A percentile compares a stretch with the other conserved stretches of the same genome.
Evolutionary conservation across 805 yeast species (phyloP).

Genomic region (Yarrowia hollandica): DNA sequence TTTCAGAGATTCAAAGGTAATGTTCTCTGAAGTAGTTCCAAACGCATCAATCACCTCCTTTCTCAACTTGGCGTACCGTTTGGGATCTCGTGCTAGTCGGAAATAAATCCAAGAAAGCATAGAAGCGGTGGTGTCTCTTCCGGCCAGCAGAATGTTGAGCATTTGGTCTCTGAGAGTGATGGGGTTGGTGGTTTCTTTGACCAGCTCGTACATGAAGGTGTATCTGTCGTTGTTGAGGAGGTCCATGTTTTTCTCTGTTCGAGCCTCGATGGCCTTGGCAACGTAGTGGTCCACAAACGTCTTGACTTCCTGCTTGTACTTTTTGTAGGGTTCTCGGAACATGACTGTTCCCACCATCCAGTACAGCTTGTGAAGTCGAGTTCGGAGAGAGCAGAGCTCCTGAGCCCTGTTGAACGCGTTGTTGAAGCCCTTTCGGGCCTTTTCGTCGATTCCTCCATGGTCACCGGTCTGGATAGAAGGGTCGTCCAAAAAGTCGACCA

Average conservation of each 20-base stretch:
- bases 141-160: conserved; percentile 53
- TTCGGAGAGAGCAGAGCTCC: conserved; percentile 30
- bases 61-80: conserved; percentile 42
- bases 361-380: conserved; percentile 33
- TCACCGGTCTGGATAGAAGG: conserved; percentile 27
- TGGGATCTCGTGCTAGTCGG: conserved; percentile 47
- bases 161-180: conserved; percentile 51
- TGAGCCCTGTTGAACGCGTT: conserved; percentile 36
- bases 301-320: conserved; percentile 39
- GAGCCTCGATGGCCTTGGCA: conserved; percentile 41
- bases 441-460: conserved; percentile 30
- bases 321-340: conserved; percentile 38
- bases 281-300: conserved; percentile 47
- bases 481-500: conserved; percentile 31
- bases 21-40: conserved; percentile 38
- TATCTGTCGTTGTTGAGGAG: conserved; percentile 42
- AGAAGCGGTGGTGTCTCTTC: conserved; percentile 58
- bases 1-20: conserved; percentile 51
- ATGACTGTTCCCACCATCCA: conserved; percentile 28
- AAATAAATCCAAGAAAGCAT: conserved; percentile 49
- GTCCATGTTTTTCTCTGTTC: conserved; percentile 32
- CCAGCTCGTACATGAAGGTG: conserved; percentile 51
- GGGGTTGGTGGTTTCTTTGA: conserved; percentile 52
- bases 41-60: conserved; percentile 44
- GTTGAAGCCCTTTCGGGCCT: conserved; percentile 27